Evolutionary conservation across 345 rosid species (phyloP).

Genomic region (Pugionium dolabratum): DNA sequence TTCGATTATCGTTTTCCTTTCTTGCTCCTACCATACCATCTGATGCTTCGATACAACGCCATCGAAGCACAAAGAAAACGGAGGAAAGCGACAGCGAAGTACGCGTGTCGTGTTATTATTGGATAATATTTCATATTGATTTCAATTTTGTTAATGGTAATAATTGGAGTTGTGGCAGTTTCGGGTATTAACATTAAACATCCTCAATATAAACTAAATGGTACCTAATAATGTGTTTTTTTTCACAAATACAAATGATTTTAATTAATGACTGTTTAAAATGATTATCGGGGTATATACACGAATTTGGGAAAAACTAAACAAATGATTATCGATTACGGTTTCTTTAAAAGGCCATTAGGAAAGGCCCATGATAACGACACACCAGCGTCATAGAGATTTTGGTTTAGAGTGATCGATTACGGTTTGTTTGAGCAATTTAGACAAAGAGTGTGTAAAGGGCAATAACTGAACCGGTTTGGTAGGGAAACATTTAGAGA

Average conservation of each 20-base stretch:
- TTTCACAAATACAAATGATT: not conserved
- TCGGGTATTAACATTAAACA: not conserved
- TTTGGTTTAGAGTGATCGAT: constrained; percentile 12
- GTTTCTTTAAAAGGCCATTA: constrained; percentile 14
- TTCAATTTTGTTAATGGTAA: not conserved
- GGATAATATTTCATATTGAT: not conserved
- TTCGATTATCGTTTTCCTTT: constrained; percentile 42
- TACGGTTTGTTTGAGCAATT: not conserved
- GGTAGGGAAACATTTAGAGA: not conserved
- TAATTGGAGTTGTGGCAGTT: not conserved
- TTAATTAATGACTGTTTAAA: not conserved
- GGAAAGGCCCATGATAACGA: constrained; percentile 30
- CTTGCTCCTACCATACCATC: constrained; percentile 32
- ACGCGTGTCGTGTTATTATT: not conserved
- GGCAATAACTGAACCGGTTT: constrained; percentile 19
- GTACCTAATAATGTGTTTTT: not conserved
- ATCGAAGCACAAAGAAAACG: constrained; percentile 22
- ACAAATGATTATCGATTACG: constrained; percentile 5
- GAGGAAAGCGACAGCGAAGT: constrained; percentile 33
- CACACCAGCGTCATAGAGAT: not conserved
- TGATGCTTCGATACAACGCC: constrained; percentile 38
- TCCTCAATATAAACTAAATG: constrained; percentile 1
- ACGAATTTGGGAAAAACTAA: constrained; percentile 1
- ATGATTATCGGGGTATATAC: constrained; percentile 3
- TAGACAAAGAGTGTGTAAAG: not conserved